phyloP scores from a whole-genome alignment of 345 rosid species.

The Eutrema yunnanense region DNA sequence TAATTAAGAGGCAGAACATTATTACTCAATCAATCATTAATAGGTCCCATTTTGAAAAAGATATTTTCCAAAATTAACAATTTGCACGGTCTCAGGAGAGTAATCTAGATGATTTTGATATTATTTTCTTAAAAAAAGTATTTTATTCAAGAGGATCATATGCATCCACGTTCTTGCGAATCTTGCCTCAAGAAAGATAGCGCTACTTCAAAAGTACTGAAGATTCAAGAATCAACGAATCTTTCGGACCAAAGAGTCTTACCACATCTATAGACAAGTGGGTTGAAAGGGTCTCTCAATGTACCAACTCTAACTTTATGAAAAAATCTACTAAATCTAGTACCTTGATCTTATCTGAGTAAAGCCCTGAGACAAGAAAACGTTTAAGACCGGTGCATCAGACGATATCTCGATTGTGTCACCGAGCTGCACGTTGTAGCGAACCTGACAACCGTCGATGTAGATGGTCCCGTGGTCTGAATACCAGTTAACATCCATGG shows the following conservation, averaged over 20 bases:
- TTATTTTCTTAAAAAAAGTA: not conserved
- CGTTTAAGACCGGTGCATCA: constrained; percentile 56
- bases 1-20: not conserved
- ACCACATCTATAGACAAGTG: constrained; percentile 20
- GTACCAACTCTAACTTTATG: constrained; percentile 13
- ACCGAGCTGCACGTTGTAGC: constrained; percentile 41
- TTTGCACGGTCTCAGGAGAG: constrained; percentile 7
- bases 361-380: constrained; percentile 45
- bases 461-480: constrained; percentile 58
- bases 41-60: constrained; percentile 18
- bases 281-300: not conserved
- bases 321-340: constrained; percentile 14
- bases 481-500: constrained; percentile 57
- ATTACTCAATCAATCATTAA: constrained; percentile 18
- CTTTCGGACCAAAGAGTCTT: constrained; percentile 19
- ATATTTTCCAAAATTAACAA: constrained; percentile 17
- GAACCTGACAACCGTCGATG: constrained; percentile 71
- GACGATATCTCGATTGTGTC: constrained; percentile 61
- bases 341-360: constrained; percentile 20
- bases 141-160: constrained; percentile 15
- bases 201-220: not conserved
- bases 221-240: constrained; percentile 23
- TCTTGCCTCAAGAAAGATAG: constrained; percentile 13
- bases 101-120: not conserved
- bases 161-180: constrained; percentile 18